Percentiles rank a stretch among this genome's conserved stretches.
phyloP scores from a whole-genome alignment of 306 rosid genomes.

The Neltuma alba region DNA sequence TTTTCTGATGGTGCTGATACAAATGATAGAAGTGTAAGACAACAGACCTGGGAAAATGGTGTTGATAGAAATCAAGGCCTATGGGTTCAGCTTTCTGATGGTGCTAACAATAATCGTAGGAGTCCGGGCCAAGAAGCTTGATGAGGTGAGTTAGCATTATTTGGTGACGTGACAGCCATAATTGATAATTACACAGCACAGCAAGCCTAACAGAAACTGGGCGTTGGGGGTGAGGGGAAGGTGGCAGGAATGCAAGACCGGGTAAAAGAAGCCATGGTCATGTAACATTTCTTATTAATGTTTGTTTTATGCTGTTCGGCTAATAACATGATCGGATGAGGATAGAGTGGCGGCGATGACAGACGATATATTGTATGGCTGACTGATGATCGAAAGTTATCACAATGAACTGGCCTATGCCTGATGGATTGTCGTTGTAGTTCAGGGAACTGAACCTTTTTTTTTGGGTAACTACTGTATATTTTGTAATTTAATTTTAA shows the following conservation, averaged over 20 bases:
- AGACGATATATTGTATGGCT: constrained; percentile 16
- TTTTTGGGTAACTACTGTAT: no score
- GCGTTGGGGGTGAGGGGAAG: background rate
- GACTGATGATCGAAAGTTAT: constrained; percentile 22
- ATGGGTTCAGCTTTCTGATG: constrained; percentile 84
- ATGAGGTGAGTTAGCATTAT: constrained; percentile 34
- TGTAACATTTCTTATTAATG: constrained; percentile 35
- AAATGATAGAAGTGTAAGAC: constrained; percentile 80
- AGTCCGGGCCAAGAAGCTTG: constrained; percentile 76
- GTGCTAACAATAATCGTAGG: constrained; percentile 65
- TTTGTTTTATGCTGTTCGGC: constrained; percentile 7
- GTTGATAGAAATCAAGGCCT: constrained; percentile 66
- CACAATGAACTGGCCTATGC: constrained; percentile 18
- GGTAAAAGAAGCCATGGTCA: constrained; percentile 34
- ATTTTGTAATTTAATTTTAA: no score
- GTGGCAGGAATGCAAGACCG: constrained; percentile 25
- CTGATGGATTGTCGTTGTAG: constrained; percentile 20
- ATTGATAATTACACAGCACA: constrained; percentile 25
- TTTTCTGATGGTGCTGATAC: constrained; percentile 93
- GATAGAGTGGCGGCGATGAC: constrained; percentile 29
- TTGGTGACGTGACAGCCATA: constrained; percentile 26
- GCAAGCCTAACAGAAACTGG: constrained; percentile 27
- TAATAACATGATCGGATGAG: constrained; percentile 14
- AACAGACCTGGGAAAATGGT: constrained; percentile 86
- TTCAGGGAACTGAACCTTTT: no score